Evolutionary conservation across 495 filamentous ascomycete genomes (phyloP), one percentile per base, ranked within the genome.

Genomic region (Tuber aestivum): DNA sequence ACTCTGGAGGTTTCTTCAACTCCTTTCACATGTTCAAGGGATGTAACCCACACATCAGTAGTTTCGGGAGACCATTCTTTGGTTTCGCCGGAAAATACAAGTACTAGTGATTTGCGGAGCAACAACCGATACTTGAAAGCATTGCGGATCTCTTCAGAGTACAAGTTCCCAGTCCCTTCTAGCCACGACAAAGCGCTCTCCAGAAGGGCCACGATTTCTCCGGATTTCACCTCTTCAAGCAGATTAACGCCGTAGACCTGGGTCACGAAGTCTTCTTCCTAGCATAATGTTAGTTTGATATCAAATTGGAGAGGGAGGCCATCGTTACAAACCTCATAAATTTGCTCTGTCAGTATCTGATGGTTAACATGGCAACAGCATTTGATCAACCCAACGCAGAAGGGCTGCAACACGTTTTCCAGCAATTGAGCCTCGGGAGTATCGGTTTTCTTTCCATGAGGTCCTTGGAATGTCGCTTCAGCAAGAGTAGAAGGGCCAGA

Each of bases 241-340:
- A 99, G 87, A 65, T 87, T 88, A 41, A 94, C 89, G 77, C 93
- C 91, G 83, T 95, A 98, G 0, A 94, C 89, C 83, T 96, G 93
- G 6, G 92, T 93, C 37, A 94, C 92, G 79, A 98, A 97, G 80
- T 99, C 95, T 84, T 99, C 95, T 85, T 99, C 95, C 92, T 96
- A 74, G 69, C 72, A 9, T 4, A 35, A n/a, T 32, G 72, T 87
- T 70, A 88, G 82, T 42, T 74, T 40, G 41, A 50, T 70, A 7
- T 14, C 40, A 8, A 40, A 7, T 37, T 56, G 37, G 12, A 21
- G 73, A 42, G 41, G 75, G 27, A 73, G 69, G 41, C 71, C 70
- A n/a, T 37, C 84, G 83, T 79, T 10, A 82, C 84, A 75, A 79
- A 94, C 93, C 88, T 99, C 95, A 82, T 93, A 97, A 79, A 90